Conservation (phyloP, 345 rosid species). For the Cardamine resedifolia region DNA sequence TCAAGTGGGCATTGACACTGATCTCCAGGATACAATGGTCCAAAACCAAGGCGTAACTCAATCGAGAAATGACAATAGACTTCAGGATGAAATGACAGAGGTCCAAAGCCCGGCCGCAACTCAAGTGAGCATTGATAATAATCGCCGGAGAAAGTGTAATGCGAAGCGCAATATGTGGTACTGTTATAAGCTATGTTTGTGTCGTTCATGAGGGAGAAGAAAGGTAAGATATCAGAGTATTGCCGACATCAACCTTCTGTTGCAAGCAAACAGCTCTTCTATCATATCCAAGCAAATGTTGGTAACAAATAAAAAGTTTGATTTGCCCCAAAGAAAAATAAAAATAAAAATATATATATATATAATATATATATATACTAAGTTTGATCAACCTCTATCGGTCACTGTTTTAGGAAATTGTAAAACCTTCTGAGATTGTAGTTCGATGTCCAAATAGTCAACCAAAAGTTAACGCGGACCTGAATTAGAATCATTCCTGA, state of each 20-base stretch:
- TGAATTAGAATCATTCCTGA: neutral
- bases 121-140: neutral
- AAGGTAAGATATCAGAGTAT: neutral
- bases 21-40: neutral
- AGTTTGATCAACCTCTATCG: neutral
- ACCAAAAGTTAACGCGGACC: neutral
- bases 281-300: neutral
- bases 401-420: no score
- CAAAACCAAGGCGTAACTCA: neutral
- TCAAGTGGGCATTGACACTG: neutral
- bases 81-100: neutral
- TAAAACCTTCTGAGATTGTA: neutral
- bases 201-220: neutral
- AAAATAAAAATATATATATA: no score
- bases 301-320: neutral
- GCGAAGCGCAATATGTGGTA: neutral
- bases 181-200: neutral
- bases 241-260: neutral
- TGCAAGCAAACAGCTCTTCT: neutral
- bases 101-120: neutral
- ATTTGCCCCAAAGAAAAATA: no score
- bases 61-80: neutral
- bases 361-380: no score
- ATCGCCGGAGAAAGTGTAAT: neutral
- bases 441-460: neutral